phyloP scores from a whole-genome alignment of 495 filamentous ascomycete species.

The Podospora australis region DNA sequence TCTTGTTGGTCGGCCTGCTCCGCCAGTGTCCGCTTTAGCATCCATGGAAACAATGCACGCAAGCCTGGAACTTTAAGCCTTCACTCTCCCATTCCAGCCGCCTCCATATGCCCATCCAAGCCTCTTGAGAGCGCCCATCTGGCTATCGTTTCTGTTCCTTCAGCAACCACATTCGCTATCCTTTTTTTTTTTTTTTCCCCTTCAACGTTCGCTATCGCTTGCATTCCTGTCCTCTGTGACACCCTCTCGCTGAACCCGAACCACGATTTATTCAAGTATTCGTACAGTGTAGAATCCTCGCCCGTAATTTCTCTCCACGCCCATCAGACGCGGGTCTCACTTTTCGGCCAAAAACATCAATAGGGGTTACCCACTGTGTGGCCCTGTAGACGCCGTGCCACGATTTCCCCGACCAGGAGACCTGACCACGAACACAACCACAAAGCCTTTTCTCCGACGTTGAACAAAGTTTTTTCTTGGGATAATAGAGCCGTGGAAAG shows the following conservation, averaged over 20 bases:
- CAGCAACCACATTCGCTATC: conserved; percentile 19
- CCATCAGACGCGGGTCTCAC: conserved; percentile 17
- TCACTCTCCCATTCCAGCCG: conserved; percentile 17
- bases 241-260: neutral
- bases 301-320: conserved; percentile 8
- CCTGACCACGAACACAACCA: conserved; percentile 13
- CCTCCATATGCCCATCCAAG: conserved; percentile 4
- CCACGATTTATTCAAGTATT: too few species aligned
- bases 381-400: conserved; percentile 19
- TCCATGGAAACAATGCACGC: conserved; percentile 4
- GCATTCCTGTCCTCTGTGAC: neutral
- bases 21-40: conserved; percentile 9
- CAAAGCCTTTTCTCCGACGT: conserved; percentile 21
- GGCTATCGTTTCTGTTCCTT: conserved; percentile 16
- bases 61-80: conserved; percentile 10
- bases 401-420: conserved; percentile 7
- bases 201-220: conserved; percentile 13
- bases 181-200: conserved; percentile 3
- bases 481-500: too few species aligned
- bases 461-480: conserved; percentile 16
- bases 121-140: neutral
- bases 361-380: conserved; percentile 18
- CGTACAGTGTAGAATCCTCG: too few species aligned
- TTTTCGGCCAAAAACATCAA: conserved; percentile 19
- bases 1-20: conserved; percentile 9